Evolutionary conservation across 1,284 basidiomycete genomes (phyloP).

Genomic region (Lentinula novae-zelandiae): DNA sequence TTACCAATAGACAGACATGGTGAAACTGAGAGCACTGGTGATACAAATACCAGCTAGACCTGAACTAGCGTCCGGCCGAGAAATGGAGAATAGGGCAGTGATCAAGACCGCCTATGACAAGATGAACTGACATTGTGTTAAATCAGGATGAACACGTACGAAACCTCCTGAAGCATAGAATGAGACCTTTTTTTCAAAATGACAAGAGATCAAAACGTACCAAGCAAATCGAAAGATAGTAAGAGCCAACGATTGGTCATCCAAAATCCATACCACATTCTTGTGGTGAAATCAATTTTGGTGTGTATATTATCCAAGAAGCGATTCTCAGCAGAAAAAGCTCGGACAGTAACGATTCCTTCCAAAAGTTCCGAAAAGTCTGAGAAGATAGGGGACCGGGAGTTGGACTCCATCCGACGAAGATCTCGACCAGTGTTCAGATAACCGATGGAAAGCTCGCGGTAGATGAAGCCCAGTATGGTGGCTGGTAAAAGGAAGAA

Average conservation of each 20-base stretch:
- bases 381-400: slow-evolving; percentile 69
- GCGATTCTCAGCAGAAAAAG: slow-evolving; percentile 79
- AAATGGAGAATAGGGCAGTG: slow-evolving; percentile 74
- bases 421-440: slow-evolving; percentile 75
- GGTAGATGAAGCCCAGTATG: slow-evolving; percentile 62
- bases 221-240: slow-evolving; percentile 74
- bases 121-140: not conserved
- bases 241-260: slow-evolving; percentile 80
- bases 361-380: slow-evolving; percentile 79
- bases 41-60: slow-evolving; percentile 87
- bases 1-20: slow-evolving; percentile 57
- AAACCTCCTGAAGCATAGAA: not conserved
- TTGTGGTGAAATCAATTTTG: slow-evolving; percentile 63
- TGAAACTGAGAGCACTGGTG: slow-evolving; percentile 68
- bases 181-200: not conserved
- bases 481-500: slow-evolving; percentile 69
- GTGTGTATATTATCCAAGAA: slow-evolving; percentile 73
- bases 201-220: slow-evolving; percentile 33
- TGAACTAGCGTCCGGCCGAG: slow-evolving; percentile 44
- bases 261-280: slow-evolving; percentile 63
- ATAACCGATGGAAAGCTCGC: slow-evolving; percentile 67
- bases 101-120: slow-evolving; percentile 45
- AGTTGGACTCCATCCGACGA: slow-evolving; percentile 75
- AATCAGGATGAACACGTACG: not conserved
- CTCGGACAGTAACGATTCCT: slow-evolving; percentile 84